Evolutionary conservation across 257 asterid species (phyloP), one percentile per base, ranked within the genome.

Genomic region (Verbena officinalis): DNA sequence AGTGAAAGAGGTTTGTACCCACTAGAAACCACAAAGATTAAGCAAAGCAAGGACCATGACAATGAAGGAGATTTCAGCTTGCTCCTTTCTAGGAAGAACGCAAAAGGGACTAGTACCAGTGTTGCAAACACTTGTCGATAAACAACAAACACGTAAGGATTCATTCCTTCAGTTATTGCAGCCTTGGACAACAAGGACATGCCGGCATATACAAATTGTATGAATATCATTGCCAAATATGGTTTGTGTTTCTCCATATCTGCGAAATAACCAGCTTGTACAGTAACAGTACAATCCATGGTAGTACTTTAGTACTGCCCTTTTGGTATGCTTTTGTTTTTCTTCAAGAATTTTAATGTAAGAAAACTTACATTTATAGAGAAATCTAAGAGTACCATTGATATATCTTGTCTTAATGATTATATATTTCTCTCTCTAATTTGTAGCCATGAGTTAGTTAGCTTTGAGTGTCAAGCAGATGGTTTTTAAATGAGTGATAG

Each of bases 81-180:
- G 17, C 71, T 53, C 84, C 81, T 75, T 5, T 76, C 77, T 0
- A 65, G 68, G 48, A 76, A 63, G 67, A 72, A 48, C 20, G 81
- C 79, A 10, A 80, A 64, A 6, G 84, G 84, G 57, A 70, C 67
- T 56, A 80, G 61, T 4, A 71, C 59, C 23, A 79, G 21, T 0
- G 84, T 51, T 12, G 84, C 84, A 30, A 75, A 65, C 7, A 67
- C 77, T 68, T 75, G 84, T 5, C 81, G 66, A 52, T 79, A 79
- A n/a, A 70, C 73, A 2, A 79, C 84, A 39, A 75, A 79, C 4
- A 79, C 80, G 16, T 62, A 55, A 42, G 84, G 74, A 21, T 69
- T 73, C 81, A 76, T 80, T 15, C 84, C 84, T 34, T 30, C 49
- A 0, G 76, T 56, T 12, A 79, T 69, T 7, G 84, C 77, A 23